Conservation (phyloP, 2,329 filamentous ascomycete genomes). For the Fusarium gaditjirri region DNA sequence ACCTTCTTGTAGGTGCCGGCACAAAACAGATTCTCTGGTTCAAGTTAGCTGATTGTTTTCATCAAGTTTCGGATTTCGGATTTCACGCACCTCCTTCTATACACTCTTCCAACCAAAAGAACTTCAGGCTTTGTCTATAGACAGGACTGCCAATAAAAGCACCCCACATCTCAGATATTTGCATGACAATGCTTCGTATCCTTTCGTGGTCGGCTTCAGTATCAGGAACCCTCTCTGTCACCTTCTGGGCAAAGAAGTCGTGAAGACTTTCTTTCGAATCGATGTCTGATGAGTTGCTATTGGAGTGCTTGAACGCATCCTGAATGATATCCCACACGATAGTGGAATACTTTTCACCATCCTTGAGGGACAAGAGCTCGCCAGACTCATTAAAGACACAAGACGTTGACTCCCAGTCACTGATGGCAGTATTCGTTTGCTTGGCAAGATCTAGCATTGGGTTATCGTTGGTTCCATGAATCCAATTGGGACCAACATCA, state of each 20-base stretch:
- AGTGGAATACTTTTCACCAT: conserved; percentile 60
- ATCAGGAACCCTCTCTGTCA: conserved; percentile 59
- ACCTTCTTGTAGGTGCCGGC: conserved; percentile 69
- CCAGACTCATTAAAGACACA: conserved; percentile 69
- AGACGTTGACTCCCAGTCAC: conserved; percentile 62
- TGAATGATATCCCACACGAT: conserved; percentile 76
- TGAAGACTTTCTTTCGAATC: conserved; percentile 59
- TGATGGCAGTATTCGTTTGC: conserved; percentile 64
- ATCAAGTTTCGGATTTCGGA: neutral
- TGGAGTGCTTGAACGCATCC: conserved; percentile 74
- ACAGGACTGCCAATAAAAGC: conserved; percentile 75
- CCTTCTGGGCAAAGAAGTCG: conserved; percentile 63
- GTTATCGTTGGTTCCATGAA: conserved; percentile 78
- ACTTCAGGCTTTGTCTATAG: conserved; percentile 74
- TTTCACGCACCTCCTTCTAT: conserved; percentile 70
- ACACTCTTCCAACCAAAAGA: conserved; percentile 82
- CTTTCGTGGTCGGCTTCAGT: conserved; percentile 53
- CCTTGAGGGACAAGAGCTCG: conserved; percentile 56
- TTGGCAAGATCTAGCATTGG: conserved; percentile 75
- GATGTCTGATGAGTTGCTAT: conserved; percentile 63
- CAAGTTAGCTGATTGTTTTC: neutral
- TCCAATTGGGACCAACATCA: conserved; percentile 82
- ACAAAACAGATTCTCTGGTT: conserved; percentile 68
- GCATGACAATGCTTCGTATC: conserved; percentile 58
- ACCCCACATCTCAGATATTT: conserved; percentile 74